Evolutionary conservation across 1,284 basidiomycete genomes (phyloP).

Genomic region (Anthracocystis panici-leucophaei): DNA sequence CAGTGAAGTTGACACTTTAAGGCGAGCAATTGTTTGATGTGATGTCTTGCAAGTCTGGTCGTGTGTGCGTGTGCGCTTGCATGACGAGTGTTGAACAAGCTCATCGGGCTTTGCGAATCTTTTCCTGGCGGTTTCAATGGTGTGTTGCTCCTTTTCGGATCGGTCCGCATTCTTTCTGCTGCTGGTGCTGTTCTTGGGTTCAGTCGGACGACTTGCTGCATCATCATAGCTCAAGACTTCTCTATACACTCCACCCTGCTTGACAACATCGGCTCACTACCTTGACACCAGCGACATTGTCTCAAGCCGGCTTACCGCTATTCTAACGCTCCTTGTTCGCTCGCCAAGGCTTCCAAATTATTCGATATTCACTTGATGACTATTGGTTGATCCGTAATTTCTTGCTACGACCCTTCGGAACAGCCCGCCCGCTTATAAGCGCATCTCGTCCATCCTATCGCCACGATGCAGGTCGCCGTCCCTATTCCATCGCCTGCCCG

Average conservation of each 20-base stretch:
- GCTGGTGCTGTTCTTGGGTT: conserved; percentile 6
- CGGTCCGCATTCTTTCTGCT: conserved; percentile 1
- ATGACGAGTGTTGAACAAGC: not conserved
- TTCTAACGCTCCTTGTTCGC: not conserved
- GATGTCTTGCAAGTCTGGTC: too few relatives aligned
- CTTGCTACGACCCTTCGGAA: too few relatives aligned
- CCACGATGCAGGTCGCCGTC: conserved; percentile 23
- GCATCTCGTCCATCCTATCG: not conserved
- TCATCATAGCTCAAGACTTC: not conserved
- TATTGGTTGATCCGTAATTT: not conserved
- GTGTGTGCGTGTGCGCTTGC: not conserved
- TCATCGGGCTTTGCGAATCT: conserved; percentile 16
- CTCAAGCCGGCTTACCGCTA: not conserved
- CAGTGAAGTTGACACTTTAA: too few relatives aligned
- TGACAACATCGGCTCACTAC: not conserved
- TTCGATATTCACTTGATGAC: not conserved
- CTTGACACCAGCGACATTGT: not conserved
- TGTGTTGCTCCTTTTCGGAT: conserved; percentile 16
- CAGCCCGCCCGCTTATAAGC: not conserved
- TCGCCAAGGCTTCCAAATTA: too few relatives aligned
- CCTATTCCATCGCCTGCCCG: conserved; percentile 4
- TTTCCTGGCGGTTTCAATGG: not conserved
- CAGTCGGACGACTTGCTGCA: conserved; percentile 22
- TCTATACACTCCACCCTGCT: not conserved
- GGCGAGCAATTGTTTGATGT: too few relatives aligned